phyloP scores from a whole-genome alignment of 2,329 filamentous ascomycete species.

The Aspergillus melleus region DNA sequence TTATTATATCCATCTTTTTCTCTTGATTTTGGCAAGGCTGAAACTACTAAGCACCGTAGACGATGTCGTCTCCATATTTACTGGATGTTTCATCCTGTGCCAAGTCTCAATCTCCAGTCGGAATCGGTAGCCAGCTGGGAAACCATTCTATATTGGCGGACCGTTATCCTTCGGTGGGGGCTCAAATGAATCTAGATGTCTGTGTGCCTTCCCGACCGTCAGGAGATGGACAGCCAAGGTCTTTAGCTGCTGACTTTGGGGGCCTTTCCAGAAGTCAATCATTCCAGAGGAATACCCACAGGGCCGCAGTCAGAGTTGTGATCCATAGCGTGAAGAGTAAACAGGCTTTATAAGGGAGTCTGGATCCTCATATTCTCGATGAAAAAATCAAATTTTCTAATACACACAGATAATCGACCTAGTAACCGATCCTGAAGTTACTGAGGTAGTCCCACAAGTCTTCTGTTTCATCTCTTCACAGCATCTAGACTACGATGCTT shows the following conservation, averaged over 20 bases:
- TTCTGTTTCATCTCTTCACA: no score
- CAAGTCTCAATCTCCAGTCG: no score
- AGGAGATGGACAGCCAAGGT: background rate
- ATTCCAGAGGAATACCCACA: no score
- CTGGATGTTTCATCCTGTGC: no score
- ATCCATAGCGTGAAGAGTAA: background rate
- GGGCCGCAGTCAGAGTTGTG: background rate
- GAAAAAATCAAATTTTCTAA: background rate
- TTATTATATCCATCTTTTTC: no score
- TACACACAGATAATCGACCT: background rate
- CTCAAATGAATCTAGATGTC: background rate
- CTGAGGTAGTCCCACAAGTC: no score
- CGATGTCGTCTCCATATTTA: background rate
- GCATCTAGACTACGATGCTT: background rate
- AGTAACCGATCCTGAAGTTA: no score
- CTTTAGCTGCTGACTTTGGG: background rate
- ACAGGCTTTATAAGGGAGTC: background rate
- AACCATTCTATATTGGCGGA: background rate
- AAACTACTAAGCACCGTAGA: background rate
- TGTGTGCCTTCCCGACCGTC: background rate
- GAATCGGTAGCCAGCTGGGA: background rate
- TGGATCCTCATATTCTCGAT: background rate
- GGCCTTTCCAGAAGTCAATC: background rate
- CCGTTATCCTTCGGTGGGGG: background rate
- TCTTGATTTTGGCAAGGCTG: background rate